A percentile compares a stretch with the other conserved stretches of the same genome.
Evolutionary conservation across 2,329 filamentous ascomycete genomes (phyloP).

Genomic region (Epichloe festucae): DNA sequence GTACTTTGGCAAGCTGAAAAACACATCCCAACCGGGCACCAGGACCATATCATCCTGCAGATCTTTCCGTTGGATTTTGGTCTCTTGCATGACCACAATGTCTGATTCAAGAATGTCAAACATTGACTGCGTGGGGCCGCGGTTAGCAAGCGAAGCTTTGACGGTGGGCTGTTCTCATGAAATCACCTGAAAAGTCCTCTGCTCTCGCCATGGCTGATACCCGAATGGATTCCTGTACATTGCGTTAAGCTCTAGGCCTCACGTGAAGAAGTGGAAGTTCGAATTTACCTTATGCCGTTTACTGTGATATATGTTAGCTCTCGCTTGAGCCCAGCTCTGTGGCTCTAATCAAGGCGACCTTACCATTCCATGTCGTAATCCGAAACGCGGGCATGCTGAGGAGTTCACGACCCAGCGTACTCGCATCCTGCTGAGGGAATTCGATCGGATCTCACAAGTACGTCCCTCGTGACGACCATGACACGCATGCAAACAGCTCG

Average conservation of each 20-base stretch:
- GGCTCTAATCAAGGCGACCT: conserved; percentile 13
- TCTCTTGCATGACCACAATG: conserved; percentile 89
- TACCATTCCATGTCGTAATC: conserved; percentile 81
- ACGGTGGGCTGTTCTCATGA: neutral
- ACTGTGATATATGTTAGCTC: conserved; percentile 32
- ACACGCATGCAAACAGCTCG: neutral
- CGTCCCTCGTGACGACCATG: neutral
- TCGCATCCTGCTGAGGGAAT: neutral
- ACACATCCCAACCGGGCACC: conserved; percentile 89
- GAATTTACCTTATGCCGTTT: conserved; percentile 57
- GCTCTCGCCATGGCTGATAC: conserved; percentile 72
- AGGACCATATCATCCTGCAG: conserved; percentile 91
- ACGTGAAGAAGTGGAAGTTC: neutral
- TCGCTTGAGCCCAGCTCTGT: neutral
- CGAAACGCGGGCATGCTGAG: conserved; percentile 51
- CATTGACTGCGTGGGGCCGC: conserved; percentile 50
- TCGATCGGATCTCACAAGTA: neutral
- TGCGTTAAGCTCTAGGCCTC: neutral
- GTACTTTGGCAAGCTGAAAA: conserved; percentile 81
- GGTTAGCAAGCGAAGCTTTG: neutral
- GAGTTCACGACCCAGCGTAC: neutral
- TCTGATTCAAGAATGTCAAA: conserved; percentile 88
- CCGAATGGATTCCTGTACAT: conserved; percentile 58
- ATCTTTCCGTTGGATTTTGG: conserved; percentile 91
- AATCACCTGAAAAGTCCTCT: conserved; percentile 52